These are phyloP conservation scores for Diplotaxis tenuifolia DNA, from an alignment of 345 rosid species.

Conservation along the genomic window DNA sequence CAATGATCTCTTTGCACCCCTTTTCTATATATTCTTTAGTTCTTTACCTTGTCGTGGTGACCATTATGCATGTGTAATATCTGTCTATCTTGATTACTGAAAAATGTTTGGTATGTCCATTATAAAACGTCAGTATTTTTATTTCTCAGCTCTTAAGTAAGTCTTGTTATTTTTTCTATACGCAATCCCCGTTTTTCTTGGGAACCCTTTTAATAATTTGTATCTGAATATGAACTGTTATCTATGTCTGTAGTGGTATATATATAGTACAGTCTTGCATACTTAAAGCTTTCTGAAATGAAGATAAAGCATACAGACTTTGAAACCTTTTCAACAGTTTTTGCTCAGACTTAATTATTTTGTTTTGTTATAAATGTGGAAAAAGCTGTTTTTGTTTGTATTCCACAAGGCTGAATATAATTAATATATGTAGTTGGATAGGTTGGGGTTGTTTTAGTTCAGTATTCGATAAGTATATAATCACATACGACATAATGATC, in stretches of 20 bases:
- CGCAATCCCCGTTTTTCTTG: background rate
- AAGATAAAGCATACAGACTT: slow-evolving; percentile 17
- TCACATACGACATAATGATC: background rate
- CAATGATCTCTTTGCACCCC: slow-evolving; percentile 8
- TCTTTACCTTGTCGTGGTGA: background rate
- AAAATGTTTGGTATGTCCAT: background rate
- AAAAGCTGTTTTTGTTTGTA: slow-evolving; percentile 39
- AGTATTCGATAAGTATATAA: background rate
- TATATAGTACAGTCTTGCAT: too few relatives aligned
- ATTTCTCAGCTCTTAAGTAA: background rate
- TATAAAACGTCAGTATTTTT: background rate
- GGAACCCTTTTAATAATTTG: background rate
- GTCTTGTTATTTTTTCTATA: background rate
- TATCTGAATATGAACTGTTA: background rate
- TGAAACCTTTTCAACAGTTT: slow-evolving; percentile 16
- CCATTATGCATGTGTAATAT: background rate
- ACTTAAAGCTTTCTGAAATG: slow-evolving; percentile 19
- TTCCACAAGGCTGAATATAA: slow-evolving; percentile 13
- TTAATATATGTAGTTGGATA: slow-evolving; percentile 9
- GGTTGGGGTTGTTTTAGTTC: background rate
- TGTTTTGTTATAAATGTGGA: slow-evolving; percentile 10
- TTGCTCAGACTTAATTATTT: slow-evolving; percentile 9
- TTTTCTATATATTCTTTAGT: background rate
- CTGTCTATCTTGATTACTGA: background rate
- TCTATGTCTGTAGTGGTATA: too few relatives aligned